Percentiles rank a stretch among this genome's conserved stretches.
These are phyloP conservation scores for Sphaerosporella brunnea DNA, from an alignment of 495 filamentous ascomycete species.

Conservation along the genomic window DNA sequence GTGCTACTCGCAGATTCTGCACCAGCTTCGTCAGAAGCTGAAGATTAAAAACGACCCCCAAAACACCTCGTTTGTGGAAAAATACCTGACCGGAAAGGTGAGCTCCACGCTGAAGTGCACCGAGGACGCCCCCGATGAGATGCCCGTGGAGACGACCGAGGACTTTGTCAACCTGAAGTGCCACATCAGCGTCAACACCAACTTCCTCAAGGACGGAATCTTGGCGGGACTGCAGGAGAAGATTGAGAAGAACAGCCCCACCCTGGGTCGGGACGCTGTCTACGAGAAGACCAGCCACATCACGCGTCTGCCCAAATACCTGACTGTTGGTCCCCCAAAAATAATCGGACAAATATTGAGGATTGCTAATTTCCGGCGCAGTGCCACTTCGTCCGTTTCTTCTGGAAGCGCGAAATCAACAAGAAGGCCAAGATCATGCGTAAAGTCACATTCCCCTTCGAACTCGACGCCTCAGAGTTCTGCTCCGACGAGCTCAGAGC, in stretches of 20 bases:
- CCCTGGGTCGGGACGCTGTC: constrained; percentile 53
- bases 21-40: constrained; percentile 65
- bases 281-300: constrained; percentile 88
- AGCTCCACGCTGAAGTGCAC: constrained; percentile 63
- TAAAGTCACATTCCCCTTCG: constrained; percentile 87
- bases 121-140: constrained; percentile 57
- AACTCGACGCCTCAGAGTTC: constrained; percentile 86
- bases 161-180: constrained; percentile 85
- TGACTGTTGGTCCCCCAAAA: constrained; percentile 42
- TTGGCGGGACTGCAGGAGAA: constrained; percentile 64
- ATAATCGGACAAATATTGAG: neutral
- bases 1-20: constrained; percentile 90
- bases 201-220: constrained; percentile 79
- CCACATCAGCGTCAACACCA: constrained; percentile 70
- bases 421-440: constrained; percentile 99
- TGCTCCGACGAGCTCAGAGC: constrained; percentile 77
- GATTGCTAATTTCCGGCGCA: constrained; percentile 5
- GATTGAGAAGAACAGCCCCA: constrained; percentile 71
- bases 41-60: constrained; percentile 37
- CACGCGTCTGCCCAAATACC: constrained; percentile 75
- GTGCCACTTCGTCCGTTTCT: constrained; percentile 86
- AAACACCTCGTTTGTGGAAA: constrained; percentile 64
- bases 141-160: constrained; percentile 44
- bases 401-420: constrained; percentile 81
- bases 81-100: constrained; percentile 71